These are phyloP conservation scores for Fusarium duplospermum DNA, from an alignment of 2,329 filamentous ascomycete species.

Conservation along the genomic window DNA sequence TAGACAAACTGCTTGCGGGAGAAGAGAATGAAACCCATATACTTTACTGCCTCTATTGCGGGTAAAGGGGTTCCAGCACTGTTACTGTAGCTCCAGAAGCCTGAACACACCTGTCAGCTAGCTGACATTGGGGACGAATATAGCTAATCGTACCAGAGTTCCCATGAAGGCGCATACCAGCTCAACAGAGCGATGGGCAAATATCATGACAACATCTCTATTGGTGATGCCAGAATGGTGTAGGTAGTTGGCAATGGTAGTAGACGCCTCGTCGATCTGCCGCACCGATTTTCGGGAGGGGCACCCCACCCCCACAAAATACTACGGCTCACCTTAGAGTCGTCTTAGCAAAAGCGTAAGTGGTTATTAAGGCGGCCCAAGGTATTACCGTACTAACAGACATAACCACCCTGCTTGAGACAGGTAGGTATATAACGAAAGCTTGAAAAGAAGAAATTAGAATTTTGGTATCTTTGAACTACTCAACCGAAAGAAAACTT, in stretches of 20 bases:
- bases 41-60: conserved; percentile 42
- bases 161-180: conserved; percentile 81
- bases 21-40: not conserved
- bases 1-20: not conserved
- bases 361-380: not conserved
- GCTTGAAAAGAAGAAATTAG: not conserved
- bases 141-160: conserved; percentile 52
- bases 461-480: not conserved
- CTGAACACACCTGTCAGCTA: not conserved
- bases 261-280: conserved; percentile 82
- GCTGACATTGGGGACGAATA: not conserved
- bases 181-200: conserved; percentile 80
- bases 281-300: not conserved
- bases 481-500: not conserved
- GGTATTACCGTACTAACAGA: too few species aligned
- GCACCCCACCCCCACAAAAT: not conserved
- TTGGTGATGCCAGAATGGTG: conserved; percentile 77
- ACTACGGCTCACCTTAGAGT: not conserved
- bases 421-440: not conserved
- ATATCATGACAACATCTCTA: conserved; percentile 95
- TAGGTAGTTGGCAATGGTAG: conserved; percentile 82
- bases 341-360: not conserved
- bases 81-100: conserved; percentile 71
- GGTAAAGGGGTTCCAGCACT: conserved; percentile 75
- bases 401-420: not conserved